Evolutionary conservation across 257 asterid genomes (phyloP).

Genomic region (Salvia splendens): DNA sequence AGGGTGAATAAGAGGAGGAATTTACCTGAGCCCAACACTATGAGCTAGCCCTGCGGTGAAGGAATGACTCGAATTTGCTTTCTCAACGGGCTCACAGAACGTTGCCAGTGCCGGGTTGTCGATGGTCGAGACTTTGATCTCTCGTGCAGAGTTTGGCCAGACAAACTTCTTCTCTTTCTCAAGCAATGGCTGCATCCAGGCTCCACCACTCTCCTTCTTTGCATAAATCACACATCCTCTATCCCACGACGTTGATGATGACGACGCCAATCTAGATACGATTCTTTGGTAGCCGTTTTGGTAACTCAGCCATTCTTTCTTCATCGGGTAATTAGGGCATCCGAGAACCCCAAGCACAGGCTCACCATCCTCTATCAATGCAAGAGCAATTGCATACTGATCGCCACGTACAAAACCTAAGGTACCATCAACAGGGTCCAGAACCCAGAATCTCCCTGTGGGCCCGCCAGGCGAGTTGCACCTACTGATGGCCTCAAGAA

Average conservation of each 20-base stretch:
- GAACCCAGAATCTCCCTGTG: conserved; percentile 74
- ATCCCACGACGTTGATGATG: conserved; percentile 39
- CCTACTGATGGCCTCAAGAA: conserved; percentile 65
- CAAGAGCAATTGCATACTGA: conserved; percentile 81
- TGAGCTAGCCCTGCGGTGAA: conserved; percentile 85
- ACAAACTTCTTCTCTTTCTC: conserved; percentile 43
- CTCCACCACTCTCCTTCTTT: conserved; percentile 55
- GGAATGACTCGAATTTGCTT: conserved; percentile 79
- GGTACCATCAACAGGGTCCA: conserved; percentile 87
- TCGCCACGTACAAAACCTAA: conserved; percentile 87
- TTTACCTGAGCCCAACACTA: conserved; percentile 75
- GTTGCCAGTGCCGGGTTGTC: conserved; percentile 80
- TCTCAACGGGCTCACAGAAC: conserved; percentile 87
- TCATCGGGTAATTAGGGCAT: conserved; percentile 84
- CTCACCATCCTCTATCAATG: conserved; percentile 74
- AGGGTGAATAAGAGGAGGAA: neutral
- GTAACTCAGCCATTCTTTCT: conserved; percentile 64
- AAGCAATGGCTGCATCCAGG: conserved; percentile 86
- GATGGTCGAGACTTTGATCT: conserved; percentile 64
- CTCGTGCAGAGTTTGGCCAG: conserved; percentile 72
- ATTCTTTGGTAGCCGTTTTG: conserved; percentile 57
- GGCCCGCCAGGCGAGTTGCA: conserved; percentile 66
- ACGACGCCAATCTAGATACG: conserved; percentile 45
- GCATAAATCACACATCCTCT: conserved; percentile 76
- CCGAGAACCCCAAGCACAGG: conserved; percentile 91